Base-by-base conservation (phyloP, 805 yeast genomes). In the Ogataea corticis region DNA sequence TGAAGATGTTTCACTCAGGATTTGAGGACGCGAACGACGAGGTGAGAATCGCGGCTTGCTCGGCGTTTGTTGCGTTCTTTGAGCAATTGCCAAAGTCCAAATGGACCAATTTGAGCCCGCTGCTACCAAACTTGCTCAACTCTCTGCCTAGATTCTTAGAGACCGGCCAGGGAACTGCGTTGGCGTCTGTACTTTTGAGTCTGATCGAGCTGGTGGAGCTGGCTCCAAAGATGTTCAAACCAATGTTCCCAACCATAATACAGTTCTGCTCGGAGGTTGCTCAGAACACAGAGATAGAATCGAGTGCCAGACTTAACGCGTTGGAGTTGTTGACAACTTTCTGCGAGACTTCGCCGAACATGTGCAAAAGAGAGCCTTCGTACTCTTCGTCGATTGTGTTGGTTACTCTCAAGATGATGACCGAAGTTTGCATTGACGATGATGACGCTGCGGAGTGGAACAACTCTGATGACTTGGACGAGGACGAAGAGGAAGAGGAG, bases 141-240 rank as follows among this genome's bases (percentile, higher is more conserved):
- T 87, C 96, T 36, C 75, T 94, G 57, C 97, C 97, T 41, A 83
- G 89, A 54, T 79, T 94, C 50, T 73, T 90, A 48, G 83, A 80
- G 51, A 80, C 75, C 58, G 91, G 92, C 36, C 86, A 89, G 59
- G 94, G 88, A 47, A 71, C 76, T 13, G 87, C 96, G 6, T 76
- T 94, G 52, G 84, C 96, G 1, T 76, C 89, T 5, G 96, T 91
- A n/a, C 77, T 94, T 54, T 96, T 90, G 65, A 78, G 90, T 7
- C 72, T 94, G 55, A 89, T 91, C 44, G 98, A 94, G 56, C 76
- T 94, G 48, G 97, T 91, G 9, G 92, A 85, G 51, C 70, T 91
- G 48, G 98, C 97, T 7, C 98, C 99, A 43, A 92, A 91, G 62
- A 80, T 94, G 81, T 94, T 94, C 72, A 80, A 78, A 61, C 89